Percentiles rank a stretch among this genome's conserved stretches.
phyloP scores from a whole-genome alignment of 2,329 filamentous ascomycete species.

The Trichoderma hamatum region DNA sequence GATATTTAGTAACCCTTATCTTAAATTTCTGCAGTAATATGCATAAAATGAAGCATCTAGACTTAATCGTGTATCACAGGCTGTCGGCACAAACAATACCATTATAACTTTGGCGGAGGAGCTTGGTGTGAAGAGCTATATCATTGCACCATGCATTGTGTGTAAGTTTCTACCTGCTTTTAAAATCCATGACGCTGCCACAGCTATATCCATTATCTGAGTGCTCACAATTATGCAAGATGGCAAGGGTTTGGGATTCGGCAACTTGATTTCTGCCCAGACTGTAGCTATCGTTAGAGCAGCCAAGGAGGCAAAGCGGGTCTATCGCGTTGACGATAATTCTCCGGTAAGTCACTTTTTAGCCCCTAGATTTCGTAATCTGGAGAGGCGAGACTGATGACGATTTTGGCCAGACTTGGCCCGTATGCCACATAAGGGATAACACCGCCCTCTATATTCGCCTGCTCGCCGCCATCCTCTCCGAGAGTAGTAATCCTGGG shows the following conservation, averaged over 20 bases:
- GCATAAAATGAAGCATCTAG: neutral
- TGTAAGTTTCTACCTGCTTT: neutral
- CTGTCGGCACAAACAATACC: neutral
- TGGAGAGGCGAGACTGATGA: neutral
- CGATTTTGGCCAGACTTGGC: neutral
- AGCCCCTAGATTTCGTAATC: neutral
- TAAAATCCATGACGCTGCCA: neutral
- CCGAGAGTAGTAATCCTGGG: neutral
- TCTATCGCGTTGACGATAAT: neutral
- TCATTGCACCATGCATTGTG: constrained; percentile 1
- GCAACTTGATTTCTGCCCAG: neutral
- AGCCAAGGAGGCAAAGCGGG: neutral
- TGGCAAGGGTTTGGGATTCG: neutral
- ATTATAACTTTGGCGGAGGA: neutral
- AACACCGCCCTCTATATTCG: neutral
- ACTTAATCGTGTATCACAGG: neutral
- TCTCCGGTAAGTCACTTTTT: neutral
- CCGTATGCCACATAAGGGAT: constrained; percentile 4
- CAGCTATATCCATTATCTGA: neutral
- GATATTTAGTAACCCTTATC: neutral
- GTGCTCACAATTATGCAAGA: neutral
- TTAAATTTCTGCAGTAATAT: neutral
- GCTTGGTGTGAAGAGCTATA: neutral
- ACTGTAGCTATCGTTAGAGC: neutral
- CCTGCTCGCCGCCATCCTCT: neutral